These are phyloP conservation scores for Epichloe brachyelytri DNA, from an alignment of 2,329 filamentous ascomycete genomes.

Conservation along the genomic window DNA sequence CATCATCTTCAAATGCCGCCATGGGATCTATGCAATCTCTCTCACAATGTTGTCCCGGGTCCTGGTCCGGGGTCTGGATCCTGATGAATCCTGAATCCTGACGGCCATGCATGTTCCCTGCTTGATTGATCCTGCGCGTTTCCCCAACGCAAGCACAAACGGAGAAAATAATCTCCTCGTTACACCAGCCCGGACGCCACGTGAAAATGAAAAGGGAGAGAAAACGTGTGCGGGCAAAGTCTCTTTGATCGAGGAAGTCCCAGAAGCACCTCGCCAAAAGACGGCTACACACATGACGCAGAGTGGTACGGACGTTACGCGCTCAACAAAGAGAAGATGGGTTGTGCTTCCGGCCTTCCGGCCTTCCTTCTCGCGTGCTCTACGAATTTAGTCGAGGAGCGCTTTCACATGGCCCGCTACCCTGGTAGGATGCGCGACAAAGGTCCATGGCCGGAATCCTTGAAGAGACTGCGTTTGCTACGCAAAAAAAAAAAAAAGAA, in stretches of 20 bases:
- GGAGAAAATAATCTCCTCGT: background rate
- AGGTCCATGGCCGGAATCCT: too few species aligned
- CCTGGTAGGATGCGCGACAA: too few species aligned
- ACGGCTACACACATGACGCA: background rate
- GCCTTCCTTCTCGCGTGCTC: background rate
- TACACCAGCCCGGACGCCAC: background rate
- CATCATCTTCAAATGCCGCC: too few species aligned
- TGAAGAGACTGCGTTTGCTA: too few species aligned
- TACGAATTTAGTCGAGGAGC: background rate
- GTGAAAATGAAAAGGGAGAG: background rate
- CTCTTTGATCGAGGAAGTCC: too few species aligned
- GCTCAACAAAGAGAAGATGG: background rate
- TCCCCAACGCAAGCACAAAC: background rate
- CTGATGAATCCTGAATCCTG: too few species aligned
- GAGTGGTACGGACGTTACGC: background rate
- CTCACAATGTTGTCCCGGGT: too few species aligned
- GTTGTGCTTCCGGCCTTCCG: background rate
- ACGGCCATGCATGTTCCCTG: too few species aligned
- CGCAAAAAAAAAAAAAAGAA: too few species aligned
- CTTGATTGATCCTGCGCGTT: background rate
- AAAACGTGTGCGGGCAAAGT: too few species aligned
- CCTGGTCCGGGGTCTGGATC: too few species aligned
- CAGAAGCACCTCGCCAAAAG: background rate
- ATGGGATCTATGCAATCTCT: too few species aligned
- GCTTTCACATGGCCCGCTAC: background rate